Evolutionary conservation across 2,329 filamentous ascomycete species (phyloP).

Genomic region (Blastomyces gilchristii): DNA sequence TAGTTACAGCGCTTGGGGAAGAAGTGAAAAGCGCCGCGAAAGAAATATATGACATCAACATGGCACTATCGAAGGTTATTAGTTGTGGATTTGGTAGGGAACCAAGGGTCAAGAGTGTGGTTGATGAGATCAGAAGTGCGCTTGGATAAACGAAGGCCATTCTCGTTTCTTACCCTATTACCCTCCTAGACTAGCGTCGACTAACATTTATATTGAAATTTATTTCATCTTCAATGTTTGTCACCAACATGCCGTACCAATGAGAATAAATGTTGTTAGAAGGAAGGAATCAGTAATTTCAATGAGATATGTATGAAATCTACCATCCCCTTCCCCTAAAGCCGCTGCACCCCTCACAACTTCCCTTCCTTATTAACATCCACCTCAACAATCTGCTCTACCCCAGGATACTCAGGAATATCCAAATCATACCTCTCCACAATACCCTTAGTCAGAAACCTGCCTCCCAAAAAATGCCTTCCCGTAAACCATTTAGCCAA

Average conservation of each 20-base stretch:
- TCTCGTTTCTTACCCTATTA: not conserved
- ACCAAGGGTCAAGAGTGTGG: slow-evolving; percentile 50
- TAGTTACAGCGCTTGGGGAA: slow-evolving; percentile 50
- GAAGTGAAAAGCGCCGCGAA: slow-evolving; percentile 49
- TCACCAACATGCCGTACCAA: not conserved
- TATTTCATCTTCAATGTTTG: not conserved
- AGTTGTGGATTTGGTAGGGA: slow-evolving; percentile 44
- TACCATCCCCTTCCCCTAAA: not conserved
- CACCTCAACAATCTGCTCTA: slow-evolving; percentile 84
- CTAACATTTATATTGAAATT: not conserved
- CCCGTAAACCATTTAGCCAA: slow-evolving; percentile 70
- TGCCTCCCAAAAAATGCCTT: slow-evolving; percentile 82
- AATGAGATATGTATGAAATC: not conserved
- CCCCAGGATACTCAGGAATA: slow-evolving; percentile 68
- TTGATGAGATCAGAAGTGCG: slow-evolving; percentile 48
- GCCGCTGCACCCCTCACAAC: slow-evolving; percentile 18
- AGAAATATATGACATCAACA: slow-evolving; percentile 46
- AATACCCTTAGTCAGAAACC: slow-evolving; percentile 70
- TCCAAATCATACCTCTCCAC: slow-evolving; percentile 80
- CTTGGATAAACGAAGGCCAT: not conserved
- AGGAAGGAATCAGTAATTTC: not conserved
- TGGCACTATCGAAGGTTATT: slow-evolving; percentile 39
- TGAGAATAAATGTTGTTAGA: not conserved
- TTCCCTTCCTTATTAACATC: slow-evolving; percentile 30
- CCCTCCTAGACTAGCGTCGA: not conserved